Conservation (phyloP, 208 protist genomes). For the Tritrichomonas foetus region DNA sequence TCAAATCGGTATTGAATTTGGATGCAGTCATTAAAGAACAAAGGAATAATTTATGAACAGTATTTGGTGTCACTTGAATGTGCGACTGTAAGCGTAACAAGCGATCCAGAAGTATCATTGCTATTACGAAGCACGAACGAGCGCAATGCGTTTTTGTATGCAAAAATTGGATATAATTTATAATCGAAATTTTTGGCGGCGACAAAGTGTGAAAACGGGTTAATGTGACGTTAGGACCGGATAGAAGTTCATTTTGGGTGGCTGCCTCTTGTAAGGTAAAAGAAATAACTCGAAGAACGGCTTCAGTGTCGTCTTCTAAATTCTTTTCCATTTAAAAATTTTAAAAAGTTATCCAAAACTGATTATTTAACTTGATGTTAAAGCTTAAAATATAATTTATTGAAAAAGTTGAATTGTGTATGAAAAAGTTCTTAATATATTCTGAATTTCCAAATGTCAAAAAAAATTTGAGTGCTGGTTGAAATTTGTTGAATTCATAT, state of each 20-base stretch:
- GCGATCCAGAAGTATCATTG: neutral
- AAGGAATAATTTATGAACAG: constrained; percentile 1
- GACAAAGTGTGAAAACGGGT: neutral
- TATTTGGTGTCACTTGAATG: constrained; percentile 11
- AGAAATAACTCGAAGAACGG: neutral
- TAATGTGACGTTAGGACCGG: neutral
- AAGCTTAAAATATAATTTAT: too few species aligned
- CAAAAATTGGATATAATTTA: constrained; percentile 1
- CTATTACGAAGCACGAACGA: neutral
- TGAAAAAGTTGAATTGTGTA: too few species aligned
- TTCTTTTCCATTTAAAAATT: neutral
- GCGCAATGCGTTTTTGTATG: neutral
- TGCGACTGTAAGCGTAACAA: neutral
- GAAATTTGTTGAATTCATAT: too few species aligned
- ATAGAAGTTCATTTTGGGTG: neutral
- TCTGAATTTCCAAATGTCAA: too few species aligned
- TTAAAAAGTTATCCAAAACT: too few species aligned
- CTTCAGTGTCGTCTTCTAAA: neutral
- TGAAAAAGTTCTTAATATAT: too few species aligned
- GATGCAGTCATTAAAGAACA: constrained; percentile 1
- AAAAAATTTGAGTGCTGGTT: too few species aligned
- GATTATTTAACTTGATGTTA: too few species aligned
- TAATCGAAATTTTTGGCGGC: constrained; percentile 31
- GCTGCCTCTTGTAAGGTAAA: neutral
- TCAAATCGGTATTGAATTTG: neutral